Conservation (phyloP, 805 yeast genomes). For the Yamadazyma scolyti region DNA sequence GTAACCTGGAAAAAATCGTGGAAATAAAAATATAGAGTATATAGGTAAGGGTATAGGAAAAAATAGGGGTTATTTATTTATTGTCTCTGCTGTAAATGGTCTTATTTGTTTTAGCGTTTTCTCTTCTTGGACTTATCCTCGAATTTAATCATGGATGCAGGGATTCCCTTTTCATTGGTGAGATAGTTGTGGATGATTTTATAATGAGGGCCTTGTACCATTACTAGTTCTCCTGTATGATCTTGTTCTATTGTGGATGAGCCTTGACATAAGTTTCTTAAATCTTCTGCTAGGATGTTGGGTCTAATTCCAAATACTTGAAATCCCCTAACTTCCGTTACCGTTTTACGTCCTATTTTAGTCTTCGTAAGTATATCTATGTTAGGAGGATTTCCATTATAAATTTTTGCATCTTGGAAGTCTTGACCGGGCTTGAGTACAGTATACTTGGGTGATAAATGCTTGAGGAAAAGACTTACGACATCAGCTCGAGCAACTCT, state of each 20-base stretch:
- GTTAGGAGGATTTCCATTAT: conserved; percentile 66
- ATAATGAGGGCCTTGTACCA: conserved; percentile 90
- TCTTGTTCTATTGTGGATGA: conserved; percentile 72
- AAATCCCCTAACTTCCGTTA: conserved; percentile 69
- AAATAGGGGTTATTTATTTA: too few species aligned
- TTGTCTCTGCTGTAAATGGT: too few species aligned
- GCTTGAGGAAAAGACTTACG: conserved; percentile 41
- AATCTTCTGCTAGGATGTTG: conserved; percentile 59
- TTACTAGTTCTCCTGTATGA: conserved; percentile 60
- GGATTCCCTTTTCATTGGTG: conserved; percentile 59
- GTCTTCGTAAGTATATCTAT: conserved; percentile 66
- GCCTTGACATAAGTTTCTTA: conserved; percentile 83
- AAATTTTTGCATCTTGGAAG: conserved; percentile 26
- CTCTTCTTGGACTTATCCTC: conserved; percentile 59
- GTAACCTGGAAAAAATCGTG: conserved; percentile 50
- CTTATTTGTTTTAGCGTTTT: too few species aligned
- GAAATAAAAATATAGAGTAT: too few species aligned
- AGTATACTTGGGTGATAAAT: conserved; percentile 48
- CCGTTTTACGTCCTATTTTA: conserved; percentile 75
- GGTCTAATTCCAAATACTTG: conserved; percentile 67
- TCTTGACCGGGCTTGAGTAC: conserved; percentile 45
- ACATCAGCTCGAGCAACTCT: conserved; percentile 40
- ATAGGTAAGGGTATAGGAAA: too few species aligned
- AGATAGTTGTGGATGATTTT: conserved; percentile 56
- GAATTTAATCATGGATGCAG: conserved; percentile 59